Evolutionary conservation across 1,139 yeast species (phyloP), one percentile per base, ranked within the genome.

Genomic region (Kluyveromyces marxianus): DNA sequence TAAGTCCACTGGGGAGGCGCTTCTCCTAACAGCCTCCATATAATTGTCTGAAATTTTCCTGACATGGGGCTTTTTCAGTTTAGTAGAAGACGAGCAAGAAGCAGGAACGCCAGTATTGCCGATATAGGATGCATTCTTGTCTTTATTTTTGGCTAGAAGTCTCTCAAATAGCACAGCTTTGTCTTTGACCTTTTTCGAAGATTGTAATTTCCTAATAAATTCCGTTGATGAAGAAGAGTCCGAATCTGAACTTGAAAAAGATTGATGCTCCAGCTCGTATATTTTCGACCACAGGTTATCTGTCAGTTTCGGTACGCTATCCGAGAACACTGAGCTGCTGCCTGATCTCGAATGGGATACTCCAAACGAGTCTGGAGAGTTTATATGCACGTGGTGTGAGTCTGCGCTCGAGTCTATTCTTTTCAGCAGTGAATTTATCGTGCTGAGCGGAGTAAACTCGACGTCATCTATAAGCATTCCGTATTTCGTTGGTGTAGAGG

Each of bases 131-230:
- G 10, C 6, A 25, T 25, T 51, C 47, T 37, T 49, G 44, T 29
- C 41, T 10, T 37, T 36, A 28, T 45, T 49, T 33, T 51, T 41
- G 10, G 49, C 45, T 35, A 58, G 50, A 29, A 62, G 46, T 42
- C 52, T 60, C 44, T 63, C 67, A 46, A 60, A 63, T 29, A 63
- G 44, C 26, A 56, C 53, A 1, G 63, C 60, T 41, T 62, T 63
- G 39, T 63, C 66, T 36, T 53, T 58, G 7, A 63, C 67, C 44
- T 56, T 59, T 26, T 51, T 58, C 1, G 67, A 58, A 31, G 53
- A 52, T 48, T 62, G 58, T 32, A 60, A 44, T 33, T 55, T 52
- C 37, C 44, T 42, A 8, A 50, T 34, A 25, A 48, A 44, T 32
- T 49, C 50, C 8, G 39, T 38, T 5, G 50, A 45, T 24, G 50